Percentiles rank a stretch among this genome's conserved stretches.
These are phyloP conservation scores for Phaeomoniella chlamydospora DNA, from an alignment of 2,329 filamentous ascomycete genomes.

Conservation along the genomic window DNA sequence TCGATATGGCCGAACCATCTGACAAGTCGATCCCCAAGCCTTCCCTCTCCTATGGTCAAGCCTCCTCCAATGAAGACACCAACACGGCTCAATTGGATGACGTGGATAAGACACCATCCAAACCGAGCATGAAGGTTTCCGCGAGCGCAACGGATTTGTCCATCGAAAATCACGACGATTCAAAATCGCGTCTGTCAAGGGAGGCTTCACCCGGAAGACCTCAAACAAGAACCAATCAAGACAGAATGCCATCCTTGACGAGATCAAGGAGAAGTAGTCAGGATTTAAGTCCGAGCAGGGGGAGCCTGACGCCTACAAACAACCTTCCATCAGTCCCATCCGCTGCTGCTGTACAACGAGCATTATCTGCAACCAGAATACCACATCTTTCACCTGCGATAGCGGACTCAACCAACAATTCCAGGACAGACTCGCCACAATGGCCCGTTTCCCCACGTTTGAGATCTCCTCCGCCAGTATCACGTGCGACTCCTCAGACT, in stretches of 20 bases:
- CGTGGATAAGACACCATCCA: neutral
- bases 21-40: neutral
- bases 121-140: neutral
- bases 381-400: slow-evolving; percentile 48
- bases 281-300: slow-evolving; percentile 50
- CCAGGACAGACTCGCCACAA: slow-evolving; percentile 54
- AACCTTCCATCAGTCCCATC: slow-evolving; percentile 34
- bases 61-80: neutral
- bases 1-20: neutral
- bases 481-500: neutral
- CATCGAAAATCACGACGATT: neutral
- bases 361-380: slow-evolving; percentile 53
- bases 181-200: slow-evolving; percentile 1
- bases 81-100: neutral
- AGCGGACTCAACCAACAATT: slow-evolving; percentile 46
- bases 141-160: neutral
- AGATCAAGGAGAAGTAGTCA: slow-evolving; percentile 54
- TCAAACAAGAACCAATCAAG: slow-evolving; percentile 3
- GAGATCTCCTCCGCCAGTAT: slow-evolving; percentile 57
- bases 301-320: slow-evolving; percentile 35
- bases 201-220: neutral
- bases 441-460: slow-evolving; percentile 68
- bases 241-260: slow-evolving; percentile 14
- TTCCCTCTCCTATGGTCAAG: neutral
- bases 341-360: slow-evolving; percentile 48